Conservation (phyloP, 2,329 filamentous ascomycete species). For the Lasiodiplodia theobromae region DNA sequence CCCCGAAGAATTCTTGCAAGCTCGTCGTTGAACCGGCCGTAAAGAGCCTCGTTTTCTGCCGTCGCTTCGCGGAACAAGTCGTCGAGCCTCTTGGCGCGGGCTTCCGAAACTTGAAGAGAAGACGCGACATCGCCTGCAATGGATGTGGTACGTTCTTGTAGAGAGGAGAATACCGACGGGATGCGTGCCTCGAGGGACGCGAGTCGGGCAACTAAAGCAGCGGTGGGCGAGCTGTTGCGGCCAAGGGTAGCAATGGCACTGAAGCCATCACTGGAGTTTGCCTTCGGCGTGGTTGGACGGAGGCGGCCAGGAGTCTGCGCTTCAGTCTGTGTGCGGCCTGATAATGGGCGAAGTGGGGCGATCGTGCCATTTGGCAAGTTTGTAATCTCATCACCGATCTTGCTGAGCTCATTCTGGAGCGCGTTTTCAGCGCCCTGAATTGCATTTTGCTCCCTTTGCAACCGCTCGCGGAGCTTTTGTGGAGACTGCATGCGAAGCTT, state of each 20-base stretch:
- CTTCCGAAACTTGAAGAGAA: conserved; percentile 75
- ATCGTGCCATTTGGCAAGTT: conserved; percentile 40
- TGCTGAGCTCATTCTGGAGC: conserved; percentile 77
- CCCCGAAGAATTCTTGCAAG: conserved; percentile 73
- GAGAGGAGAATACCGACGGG: conserved; percentile 12
- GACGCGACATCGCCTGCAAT: conserved; percentile 76
- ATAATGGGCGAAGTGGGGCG: conserved; percentile 19
- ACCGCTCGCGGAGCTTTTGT: conserved; percentile 77
- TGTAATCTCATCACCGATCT: conserved; percentile 82
- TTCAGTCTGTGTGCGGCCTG: conserved; percentile 20
- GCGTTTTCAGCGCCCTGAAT: conserved; percentile 69
- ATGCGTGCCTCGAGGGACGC: conserved; percentile 66
- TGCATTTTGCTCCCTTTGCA: conserved; percentile 80
- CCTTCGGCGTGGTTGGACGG: conserved; percentile 29
- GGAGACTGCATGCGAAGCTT: conserved; percentile 63
- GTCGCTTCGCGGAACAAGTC: conserved; percentile 87
- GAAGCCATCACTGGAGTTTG: conserved; percentile 23
- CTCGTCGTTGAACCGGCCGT: conserved; percentile 92
- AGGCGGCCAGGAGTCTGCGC: conserved; percentile 29
- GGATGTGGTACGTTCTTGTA: conserved; percentile 44
- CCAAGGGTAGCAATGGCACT: conserved; percentile 30
- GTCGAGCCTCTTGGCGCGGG: conserved; percentile 81
- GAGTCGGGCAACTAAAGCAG: conserved; percentile 64
- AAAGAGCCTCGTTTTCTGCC: conserved; percentile 91
- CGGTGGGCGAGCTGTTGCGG: conserved; percentile 37